Evolutionary conservation across 768 basidiomycete genomes (phyloP), one percentile per base, ranked within the genome.

Genomic region (Hericium rajendrae): DNA sequence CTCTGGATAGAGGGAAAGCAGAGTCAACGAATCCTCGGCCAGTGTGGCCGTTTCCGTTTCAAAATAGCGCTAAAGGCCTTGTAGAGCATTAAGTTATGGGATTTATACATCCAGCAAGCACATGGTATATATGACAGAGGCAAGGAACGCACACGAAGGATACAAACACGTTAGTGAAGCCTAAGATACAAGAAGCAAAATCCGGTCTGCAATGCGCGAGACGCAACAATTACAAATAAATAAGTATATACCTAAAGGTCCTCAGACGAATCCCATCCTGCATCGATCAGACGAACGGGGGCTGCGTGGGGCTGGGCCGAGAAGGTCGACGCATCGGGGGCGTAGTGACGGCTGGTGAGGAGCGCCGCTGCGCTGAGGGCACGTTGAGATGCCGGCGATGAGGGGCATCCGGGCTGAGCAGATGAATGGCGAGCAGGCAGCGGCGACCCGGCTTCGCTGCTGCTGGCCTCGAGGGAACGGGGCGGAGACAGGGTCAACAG

Each of bases 251-350:
- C 20, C n/a, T 16, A 61, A 54, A 50, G 40, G 15, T 62, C 62
- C 18, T 24, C 22, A 24, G 49, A 50, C 18, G 59, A 53, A 48
- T 58, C 62, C 62, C 62, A 62, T 8, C 57, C 59, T 4, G 59
- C 62, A 16, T 56, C 41, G 12, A 60, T 48, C 26, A 61, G 57
- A 28, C 54, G 43, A 22, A 56, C 54, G 28, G 61, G 46, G 13
- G 54, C 43, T 9, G 57, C 38, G 10, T 40, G 62, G 22, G 39
- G 24, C 9, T 50, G 57, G 15, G 60, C 51, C 4, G 62, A 26
- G 32, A 57, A 60, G 38, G 57, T 60, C 51, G 56, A 15, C 16
- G 57, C 39, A 22, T 51, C 24, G 26, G 56, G 57, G 3, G 59
- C 56, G 26, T 51, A 57, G 24, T 49, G 56, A n/a, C 55, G 10